A percentile compares a stretch with the other conserved stretches of the same genome.
phyloP scores from a whole-genome alignment of 495 filamentous ascomycete genomes.

The Elaphomyces granulatus region DNA sequence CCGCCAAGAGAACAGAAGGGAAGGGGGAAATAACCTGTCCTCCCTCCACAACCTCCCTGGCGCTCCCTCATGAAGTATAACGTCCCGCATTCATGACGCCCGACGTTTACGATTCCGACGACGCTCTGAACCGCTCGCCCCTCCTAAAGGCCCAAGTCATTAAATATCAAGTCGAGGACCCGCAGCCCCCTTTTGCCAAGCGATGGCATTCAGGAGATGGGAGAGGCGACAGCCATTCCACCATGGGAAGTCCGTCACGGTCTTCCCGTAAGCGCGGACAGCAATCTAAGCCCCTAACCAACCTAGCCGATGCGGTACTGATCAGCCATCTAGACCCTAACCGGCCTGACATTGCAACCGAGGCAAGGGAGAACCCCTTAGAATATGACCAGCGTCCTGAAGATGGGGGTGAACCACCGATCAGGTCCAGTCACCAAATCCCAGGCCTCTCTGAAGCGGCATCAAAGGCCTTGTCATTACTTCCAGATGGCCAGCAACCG shows the following conservation, averaged over 20 bases:
- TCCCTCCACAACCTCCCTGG: background rate
- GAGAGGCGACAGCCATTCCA: constrained; percentile 5
- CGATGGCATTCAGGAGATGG: constrained; percentile 13
- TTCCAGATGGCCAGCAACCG: background rate
- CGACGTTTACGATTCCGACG: constrained; percentile 33
- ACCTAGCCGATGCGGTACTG: constrained; percentile 27
- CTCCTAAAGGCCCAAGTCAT: constrained; percentile 11
- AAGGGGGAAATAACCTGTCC: background rate
- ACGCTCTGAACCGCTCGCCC: constrained; percentile 21
- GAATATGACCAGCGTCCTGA: constrained; percentile 6
- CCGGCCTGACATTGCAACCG: constrained; percentile 29
- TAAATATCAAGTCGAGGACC: constrained; percentile 12
- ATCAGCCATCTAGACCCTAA: constrained; percentile 32
- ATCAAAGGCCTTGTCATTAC: background rate
- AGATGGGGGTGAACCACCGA: constrained; percentile 6
- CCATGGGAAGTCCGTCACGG: constrained; percentile 14
- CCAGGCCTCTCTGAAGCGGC: background rate
- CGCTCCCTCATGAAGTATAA: background rate
- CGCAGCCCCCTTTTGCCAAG: constrained; percentile 15
- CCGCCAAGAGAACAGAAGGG: too few species aligned
- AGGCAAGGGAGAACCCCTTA: constrained; percentile 14
- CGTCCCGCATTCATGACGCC: constrained; percentile 22
- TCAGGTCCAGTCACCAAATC: background rate
- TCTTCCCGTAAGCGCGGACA: constrained; percentile 26
- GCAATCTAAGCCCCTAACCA: constrained; percentile 19